These are phyloP conservation scores for Theileria annulata DNA, from an alignment of 169 alveolate genomes.

Conservation along the genomic window DNA sequence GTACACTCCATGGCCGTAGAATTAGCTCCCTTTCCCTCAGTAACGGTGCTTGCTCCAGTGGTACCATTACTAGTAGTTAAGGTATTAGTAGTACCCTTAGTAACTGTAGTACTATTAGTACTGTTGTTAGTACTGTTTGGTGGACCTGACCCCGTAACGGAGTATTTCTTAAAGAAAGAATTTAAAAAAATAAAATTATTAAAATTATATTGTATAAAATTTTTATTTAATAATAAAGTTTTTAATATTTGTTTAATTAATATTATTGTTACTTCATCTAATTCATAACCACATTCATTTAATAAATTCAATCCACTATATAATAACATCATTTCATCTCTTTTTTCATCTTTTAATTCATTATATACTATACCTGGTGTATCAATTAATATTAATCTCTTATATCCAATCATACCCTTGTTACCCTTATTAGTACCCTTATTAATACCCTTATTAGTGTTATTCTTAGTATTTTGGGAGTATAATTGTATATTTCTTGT, in stretches of 20 bases:
- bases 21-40: no score
- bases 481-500: constrained; percentile 51
- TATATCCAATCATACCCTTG: neutral
- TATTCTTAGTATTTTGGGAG: neutral
- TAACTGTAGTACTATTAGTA: no score
- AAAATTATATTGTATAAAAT: constrained; percentile 21
- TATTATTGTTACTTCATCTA: constrained; percentile 50
- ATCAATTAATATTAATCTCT: neutral
- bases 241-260: constrained; percentile 40
- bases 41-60: no score
- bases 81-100: no score
- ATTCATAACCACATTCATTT: constrained; percentile 59
- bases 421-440: constrained; percentile 25
- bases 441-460: neutral
- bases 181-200: no score
- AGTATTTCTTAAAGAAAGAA: neutral
- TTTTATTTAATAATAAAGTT: constrained; percentile 2
- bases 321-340: constrained; percentile 8
- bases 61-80: no score
- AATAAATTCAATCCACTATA: constrained; percentile 57
- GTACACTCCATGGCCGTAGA: no score
- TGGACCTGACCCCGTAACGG: no score
- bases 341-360: constrained; percentile 37
- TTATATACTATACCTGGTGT: constrained; percentile 79
- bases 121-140: no score